These are phyloP conservation scores for Hyaloperonospora brassicae DNA, from an alignment of 352 stramenopile species.

Conservation along the genomic window DNA sequence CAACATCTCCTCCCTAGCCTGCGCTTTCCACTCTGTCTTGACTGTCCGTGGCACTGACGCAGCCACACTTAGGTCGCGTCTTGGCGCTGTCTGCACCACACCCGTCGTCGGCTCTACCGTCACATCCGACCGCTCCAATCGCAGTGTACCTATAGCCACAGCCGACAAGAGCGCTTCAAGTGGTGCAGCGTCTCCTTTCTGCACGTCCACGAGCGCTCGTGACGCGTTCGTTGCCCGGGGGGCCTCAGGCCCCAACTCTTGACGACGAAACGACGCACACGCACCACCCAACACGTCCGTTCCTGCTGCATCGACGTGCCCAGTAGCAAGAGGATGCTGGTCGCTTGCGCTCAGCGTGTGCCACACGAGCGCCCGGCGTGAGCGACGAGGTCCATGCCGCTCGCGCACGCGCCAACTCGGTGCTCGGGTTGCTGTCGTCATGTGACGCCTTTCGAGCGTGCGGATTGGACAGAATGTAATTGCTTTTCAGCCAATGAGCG, in stretches of 20 bases:
- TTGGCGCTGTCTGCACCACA: neutral
- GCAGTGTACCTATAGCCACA: neutral
- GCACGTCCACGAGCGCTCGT: conserved; percentile 49
- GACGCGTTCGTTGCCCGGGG: neutral
- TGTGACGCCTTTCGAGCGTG: no score
- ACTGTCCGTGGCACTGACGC: conserved; percentile 22
- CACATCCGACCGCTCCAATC: conserved; percentile 1
- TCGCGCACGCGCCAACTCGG: conserved; percentile 40
- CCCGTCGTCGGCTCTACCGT: conserved; percentile 2
- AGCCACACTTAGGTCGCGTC: neutral
- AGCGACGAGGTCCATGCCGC: conserved; percentile 22
- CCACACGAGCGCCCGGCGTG: conserved; percentile 19
- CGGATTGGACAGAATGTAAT: no score
- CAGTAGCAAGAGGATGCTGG: conserved; percentile 38
- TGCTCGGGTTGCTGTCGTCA: neutral
- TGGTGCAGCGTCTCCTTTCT: conserved; percentile 62
- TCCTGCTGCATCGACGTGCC: neutral
- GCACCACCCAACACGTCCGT: neutral
- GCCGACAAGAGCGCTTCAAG: conserved; percentile 39
- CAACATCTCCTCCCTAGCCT: conserved; percentile 53
- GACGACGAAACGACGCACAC: no score
- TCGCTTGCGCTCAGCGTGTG: conserved; percentile 23
- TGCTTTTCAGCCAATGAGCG: conserved; percentile 19
- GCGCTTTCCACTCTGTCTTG: conserved; percentile 54
- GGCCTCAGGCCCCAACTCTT: neutral